Base-by-base conservation (phyloP, 2,329 filamentous ascomycete genomes). In the Diaporthe velutina region DNA sequence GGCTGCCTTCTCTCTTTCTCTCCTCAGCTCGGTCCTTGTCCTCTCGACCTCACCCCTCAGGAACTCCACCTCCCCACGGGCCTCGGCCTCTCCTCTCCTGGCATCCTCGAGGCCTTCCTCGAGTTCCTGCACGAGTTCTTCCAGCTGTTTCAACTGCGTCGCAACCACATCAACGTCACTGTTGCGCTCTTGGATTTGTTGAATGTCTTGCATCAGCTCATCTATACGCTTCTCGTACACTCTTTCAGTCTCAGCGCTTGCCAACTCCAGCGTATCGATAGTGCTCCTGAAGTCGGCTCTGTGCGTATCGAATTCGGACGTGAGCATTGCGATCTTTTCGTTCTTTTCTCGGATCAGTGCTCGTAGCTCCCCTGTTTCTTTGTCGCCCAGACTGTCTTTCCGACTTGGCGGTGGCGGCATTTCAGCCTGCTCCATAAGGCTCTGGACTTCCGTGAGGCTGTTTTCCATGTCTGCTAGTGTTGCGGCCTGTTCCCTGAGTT, bases 21-120 rank as follows among this genome's bases (percentile, higher is more conserved):
- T 91, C 67, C 94, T 92, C 57, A 99, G 87, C 84, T 99, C 97
- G 13, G 95, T 92, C 78, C 95, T 91, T 15, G 95, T 96, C 77
- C 97, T 89, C 84, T 99, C 97, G 0, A 98, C 96, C 82, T 99
- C 97, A 2, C 97, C 97, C 38, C 97, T 90, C 48, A 99, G 85
- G 81, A 98, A 98, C 82, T 99, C 97, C 4, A 98, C 96, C 82
- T 99, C 97, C 0, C 95, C 96, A 74, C 97, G 91, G 40, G 97
- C 97, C 85, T 99, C 97, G 13, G 96, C 96, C 85, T 99, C 97
- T 9, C 97, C 97, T 73, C 97, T 90, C 72, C 97, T 90, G 64
- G 97, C 96, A 84, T 99, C 97, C 84, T 99, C 97, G 1, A 99
- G 88, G 0, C 97, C 97, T 83, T 99, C 97, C 83, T 99, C 97